A percentile compares a stretch with the other conserved stretches of the same genome.
These are phyloP conservation scores for Castanospermum australe DNA, from an alignment of 306 rosid genomes.

Conservation along the genomic window DNA sequence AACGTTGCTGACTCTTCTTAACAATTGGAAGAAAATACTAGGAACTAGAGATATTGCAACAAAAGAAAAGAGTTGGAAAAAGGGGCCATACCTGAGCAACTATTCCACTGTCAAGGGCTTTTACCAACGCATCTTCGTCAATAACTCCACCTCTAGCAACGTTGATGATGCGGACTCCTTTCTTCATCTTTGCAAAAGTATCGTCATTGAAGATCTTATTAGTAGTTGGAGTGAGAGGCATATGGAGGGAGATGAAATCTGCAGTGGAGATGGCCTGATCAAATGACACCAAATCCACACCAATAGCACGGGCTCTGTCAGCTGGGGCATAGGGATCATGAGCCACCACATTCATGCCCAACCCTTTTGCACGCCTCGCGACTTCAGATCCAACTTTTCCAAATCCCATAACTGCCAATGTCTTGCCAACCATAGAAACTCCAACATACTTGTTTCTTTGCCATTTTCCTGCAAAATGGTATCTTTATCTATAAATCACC, in stretches of 20 bases:
- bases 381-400: slow-evolving; percentile 87
- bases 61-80: background rate
- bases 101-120: slow-evolving; percentile 60
- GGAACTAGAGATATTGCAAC: background rate
- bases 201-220: slow-evolving; percentile 56
- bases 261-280: slow-evolving; percentile 60
- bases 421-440: slow-evolving; percentile 74
- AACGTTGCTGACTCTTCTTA: background rate
- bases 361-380: slow-evolving; percentile 66
- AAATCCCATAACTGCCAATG: slow-evolving; percentile 68
- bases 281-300: slow-evolving; percentile 68
- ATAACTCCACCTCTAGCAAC: slow-evolving; percentile 83
- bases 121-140: slow-evolving; percentile 63
- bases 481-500: background rate
- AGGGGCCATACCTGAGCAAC: slow-evolving; percentile 60
- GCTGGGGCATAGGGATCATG: slow-evolving; percentile 77
- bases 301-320: slow-evolving; percentile 63
- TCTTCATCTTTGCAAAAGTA: slow-evolving; percentile 64
- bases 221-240: slow-evolving; percentile 75
- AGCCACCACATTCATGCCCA: slow-evolving; percentile 71
- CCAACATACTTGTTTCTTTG: slow-evolving; percentile 69
- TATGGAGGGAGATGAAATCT: slow-evolving; percentile 70
- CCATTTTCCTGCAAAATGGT: slow-evolving; percentile 57
- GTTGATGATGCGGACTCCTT: slow-evolving; percentile 65
- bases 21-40: background rate